Percentiles rank a stretch among this genome's conserved stretches.
Conservation (phyloP, 23 red algal genomes). For the Gracilaria domingensis region DNA sequence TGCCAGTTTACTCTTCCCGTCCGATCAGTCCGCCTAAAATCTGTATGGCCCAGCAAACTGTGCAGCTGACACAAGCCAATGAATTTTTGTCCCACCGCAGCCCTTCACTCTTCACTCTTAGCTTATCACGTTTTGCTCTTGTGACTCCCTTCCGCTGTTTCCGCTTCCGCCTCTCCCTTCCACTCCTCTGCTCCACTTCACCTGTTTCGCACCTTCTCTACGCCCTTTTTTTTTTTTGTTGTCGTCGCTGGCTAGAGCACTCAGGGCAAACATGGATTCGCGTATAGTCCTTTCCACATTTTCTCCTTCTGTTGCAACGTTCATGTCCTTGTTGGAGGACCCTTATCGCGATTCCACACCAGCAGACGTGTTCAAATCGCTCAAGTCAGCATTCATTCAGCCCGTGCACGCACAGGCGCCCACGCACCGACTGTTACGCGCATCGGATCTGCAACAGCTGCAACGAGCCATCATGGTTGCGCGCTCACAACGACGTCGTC, state of each 20-base stretch:
- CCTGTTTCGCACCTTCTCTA: neutral
- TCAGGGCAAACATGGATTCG: constrained; percentile 15
- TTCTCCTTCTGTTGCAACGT: constrained; percentile 12
- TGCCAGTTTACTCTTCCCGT: constrained; percentile 59
- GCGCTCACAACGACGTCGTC: constrained; percentile 38
- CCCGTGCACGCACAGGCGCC: neutral
- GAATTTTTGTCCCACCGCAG: neutral
- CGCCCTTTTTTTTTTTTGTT: neutral
- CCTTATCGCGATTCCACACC: neutral
- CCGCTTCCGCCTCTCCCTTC: neutral
- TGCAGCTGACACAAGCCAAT: constrained; percentile 17
- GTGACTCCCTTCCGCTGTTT: neutral
- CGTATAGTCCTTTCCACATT: constrained; percentile 27
- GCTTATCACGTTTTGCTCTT: neutral
- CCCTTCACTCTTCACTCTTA: neutral
- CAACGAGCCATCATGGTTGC: constrained; percentile 52
- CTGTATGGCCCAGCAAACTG: neutral
- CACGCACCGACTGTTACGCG: neutral
- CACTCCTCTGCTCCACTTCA: neutral
- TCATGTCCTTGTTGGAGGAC: constrained; percentile 17
- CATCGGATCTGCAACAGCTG: constrained; percentile 16
- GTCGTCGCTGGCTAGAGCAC: neutral
- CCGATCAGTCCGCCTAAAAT: constrained; percentile 19
- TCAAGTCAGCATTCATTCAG: constrained; percentile 5
- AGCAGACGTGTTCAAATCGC: constrained; percentile 12